Evolutionary conservation across 768 basidiomycete genomes (phyloP).

Genomic region (Coprinopsis marcescibilis): DNA sequence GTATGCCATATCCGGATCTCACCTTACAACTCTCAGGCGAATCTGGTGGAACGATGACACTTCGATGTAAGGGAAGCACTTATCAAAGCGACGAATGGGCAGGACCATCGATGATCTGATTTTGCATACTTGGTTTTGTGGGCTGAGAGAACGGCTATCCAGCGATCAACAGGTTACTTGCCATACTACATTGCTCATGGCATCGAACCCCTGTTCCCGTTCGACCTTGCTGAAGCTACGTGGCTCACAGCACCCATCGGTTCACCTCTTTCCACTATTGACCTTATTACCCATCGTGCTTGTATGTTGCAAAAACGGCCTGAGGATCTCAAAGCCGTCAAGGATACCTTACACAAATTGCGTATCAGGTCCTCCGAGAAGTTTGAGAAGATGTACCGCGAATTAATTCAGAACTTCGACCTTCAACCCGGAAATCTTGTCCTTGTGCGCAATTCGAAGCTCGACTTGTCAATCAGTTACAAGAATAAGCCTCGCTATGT

Average conservation of each 20-base stretch:
- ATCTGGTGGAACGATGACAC: conserved; percentile 29
- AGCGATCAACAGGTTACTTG: conserved; percentile 26
- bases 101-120: conserved; percentile 25
- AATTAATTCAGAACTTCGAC: conserved; percentile 15
- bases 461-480: conserved; percentile 17
- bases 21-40: conserved; percentile 36
- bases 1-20: conserved; percentile 36
- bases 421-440: conserved; percentile 23
- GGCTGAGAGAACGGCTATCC: conserved; percentile 27
- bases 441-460: conserved; percentile 25
- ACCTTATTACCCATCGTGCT: conserved; percentile 19
- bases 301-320: conserved; percentile 20
- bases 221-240: conserved; percentile 21
- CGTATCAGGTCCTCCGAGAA: conserved; percentile 12
- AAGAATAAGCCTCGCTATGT: conserved; percentile 21
- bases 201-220: conserved; percentile 27
- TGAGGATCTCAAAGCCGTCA: conserved; percentile 17
- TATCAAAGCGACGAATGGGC: conserved; percentile 24
- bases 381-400: conserved; percentile 18
- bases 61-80: conserved; percentile 21
- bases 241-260: conserved; percentile 8
- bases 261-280: conserved; percentile 10
- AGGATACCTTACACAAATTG: conserved; percentile 15
- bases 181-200: conserved; percentile 30
- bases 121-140: conserved; percentile 23